Conservation (phyloP, 108 stramenopile genomes). For the Cyclostephanos tholiformis region DNA sequence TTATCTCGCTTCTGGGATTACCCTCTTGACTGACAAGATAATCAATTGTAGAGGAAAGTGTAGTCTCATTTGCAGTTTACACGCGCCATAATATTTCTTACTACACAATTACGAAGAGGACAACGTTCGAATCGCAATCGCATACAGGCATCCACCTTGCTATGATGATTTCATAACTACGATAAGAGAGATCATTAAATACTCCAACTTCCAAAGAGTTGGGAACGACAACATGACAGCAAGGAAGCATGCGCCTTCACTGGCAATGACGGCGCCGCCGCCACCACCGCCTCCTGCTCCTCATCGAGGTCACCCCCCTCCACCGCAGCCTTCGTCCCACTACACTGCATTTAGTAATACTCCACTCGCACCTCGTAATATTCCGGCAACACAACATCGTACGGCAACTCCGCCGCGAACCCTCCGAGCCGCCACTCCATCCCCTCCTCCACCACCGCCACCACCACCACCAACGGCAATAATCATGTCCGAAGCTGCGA, state of each 20-base stretch:
- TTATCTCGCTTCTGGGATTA: no score
- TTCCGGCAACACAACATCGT: not conserved
- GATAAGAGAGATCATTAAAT: no score
- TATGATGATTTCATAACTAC: no score
- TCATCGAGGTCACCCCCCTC: not conserved
- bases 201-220: not conserved
- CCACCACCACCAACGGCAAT: not conserved
- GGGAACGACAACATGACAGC: not conserved
- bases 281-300: conserved; percentile 1
- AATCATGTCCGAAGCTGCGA: not conserved
- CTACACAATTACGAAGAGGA: no score
- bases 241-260: not conserved
- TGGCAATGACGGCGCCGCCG: not conserved
- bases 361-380: not conserved
- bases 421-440: not conserved
- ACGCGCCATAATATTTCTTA: no score
- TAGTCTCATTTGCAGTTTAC: no score
- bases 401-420: not conserved
- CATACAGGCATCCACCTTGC: no score
- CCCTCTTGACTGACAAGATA: no score
- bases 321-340: not conserved
- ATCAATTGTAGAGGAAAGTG: no score
- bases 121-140: no score
- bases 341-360: not conserved
- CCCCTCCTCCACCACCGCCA: not conserved